These are phyloP conservation scores for Limonium bicolor DNA, from an alignment of 148 eudicot species.

Conservation along the genomic window DNA sequence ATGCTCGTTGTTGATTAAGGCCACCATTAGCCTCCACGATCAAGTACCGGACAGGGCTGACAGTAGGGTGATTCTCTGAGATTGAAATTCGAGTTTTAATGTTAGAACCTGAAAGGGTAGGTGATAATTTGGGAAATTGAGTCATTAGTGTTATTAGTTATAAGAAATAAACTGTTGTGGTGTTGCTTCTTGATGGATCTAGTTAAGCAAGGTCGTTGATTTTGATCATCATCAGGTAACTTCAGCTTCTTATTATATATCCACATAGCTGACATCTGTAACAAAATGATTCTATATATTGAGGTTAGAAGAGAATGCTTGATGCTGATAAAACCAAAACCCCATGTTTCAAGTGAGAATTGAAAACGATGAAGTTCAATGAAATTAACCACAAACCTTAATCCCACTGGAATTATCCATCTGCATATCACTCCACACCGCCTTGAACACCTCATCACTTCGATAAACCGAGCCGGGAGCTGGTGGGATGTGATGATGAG, in stretches of 20 bases:
- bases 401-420: constrained; percentile 26
- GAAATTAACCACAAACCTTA: constrained; percentile 21
- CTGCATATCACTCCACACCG: constrained; percentile 31
- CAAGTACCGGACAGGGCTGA: too few species aligned
- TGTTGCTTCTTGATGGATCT: too few species aligned
- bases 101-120: too few species aligned
- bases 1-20: constrained; percentile 79
- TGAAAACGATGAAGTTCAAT: neutral
- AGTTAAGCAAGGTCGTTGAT: constrained; percentile 8
- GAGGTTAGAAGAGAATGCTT: neutral
- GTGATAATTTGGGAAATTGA: too few species aligned
- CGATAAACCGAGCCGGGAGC: constrained; percentile 57
- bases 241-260: constrained; percentile 32
- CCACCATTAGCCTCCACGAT: constrained; percentile 86
- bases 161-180: too few species aligned
- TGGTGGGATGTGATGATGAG: too few species aligned
- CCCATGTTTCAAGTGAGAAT: neutral
- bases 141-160: too few species aligned
- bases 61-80: too few species aligned
- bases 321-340: neutral
- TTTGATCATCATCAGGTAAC: constrained; percentile 11
- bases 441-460: constrained; percentile 39
- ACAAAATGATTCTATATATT: neutral
- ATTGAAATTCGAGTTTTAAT: too few species aligned
- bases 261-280: constrained; percentile 32